Evolutionary conservation across 495 filamentous ascomycete species (phyloP).

Genomic region (Hypoxylon cercidicola): DNA sequence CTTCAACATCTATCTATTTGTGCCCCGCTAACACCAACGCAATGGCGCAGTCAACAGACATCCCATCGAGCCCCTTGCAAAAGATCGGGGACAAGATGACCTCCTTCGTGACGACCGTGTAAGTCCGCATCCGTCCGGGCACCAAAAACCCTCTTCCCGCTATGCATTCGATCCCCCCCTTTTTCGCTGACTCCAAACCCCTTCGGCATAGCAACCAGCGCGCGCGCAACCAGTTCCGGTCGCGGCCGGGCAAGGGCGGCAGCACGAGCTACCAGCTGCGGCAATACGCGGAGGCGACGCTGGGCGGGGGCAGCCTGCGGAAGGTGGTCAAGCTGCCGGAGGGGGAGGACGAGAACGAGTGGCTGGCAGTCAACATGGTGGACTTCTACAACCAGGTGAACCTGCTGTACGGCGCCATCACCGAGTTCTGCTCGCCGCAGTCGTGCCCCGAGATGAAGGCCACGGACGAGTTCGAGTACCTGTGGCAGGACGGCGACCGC

Average conservation of each 20-base stretch:
- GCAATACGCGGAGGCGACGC: constrained; percentile 96
- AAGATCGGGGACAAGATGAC: constrained; percentile 52
- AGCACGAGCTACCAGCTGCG: constrained; percentile 94
- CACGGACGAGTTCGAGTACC: constrained; percentile 99
- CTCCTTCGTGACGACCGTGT: constrained; percentile 65
- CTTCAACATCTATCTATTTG: neutral
- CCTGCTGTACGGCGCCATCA: constrained; percentile 97
- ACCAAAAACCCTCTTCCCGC: too few species aligned
- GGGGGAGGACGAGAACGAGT: constrained; percentile 96
- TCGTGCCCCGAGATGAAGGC: constrained; percentile 99
- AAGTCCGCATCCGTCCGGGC: constrained; percentile 29
- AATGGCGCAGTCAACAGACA: constrained; percentile 38
- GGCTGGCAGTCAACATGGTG: constrained; percentile 98
- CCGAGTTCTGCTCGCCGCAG: constrained; percentile 97
- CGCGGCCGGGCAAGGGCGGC: constrained; percentile 84
- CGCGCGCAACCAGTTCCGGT: constrained; percentile 89
- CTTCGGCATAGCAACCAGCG: constrained; percentile 79
- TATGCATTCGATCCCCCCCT: constrained; percentile 9
- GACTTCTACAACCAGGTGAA: constrained; percentile 99
- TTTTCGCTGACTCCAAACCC: constrained; percentile 14
- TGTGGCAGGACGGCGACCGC: constrained; percentile 95
- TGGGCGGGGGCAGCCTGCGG: constrained; percentile 92
- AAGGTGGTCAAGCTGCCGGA: constrained; percentile 98
- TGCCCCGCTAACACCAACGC: constrained; percentile 35
- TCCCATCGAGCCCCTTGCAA: constrained; percentile 19